Base-by-base conservation (phyloP, 2,329 filamentous ascomycete genomes). In the Scytalidium lignicola region DNA sequence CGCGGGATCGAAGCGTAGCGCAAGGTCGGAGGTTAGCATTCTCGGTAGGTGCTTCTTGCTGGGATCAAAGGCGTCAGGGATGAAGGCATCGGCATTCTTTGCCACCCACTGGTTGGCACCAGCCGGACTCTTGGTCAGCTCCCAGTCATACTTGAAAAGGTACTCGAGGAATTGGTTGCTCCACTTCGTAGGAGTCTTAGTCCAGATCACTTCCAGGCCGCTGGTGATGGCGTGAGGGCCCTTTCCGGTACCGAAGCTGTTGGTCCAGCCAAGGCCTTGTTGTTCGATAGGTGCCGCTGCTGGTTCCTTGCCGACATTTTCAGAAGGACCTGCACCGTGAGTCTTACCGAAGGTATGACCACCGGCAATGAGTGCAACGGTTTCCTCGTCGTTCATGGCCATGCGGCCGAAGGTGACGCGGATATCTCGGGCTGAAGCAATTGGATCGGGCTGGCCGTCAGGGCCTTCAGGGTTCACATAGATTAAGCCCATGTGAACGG, bases 381-480 rank as follows among this genome's bases (percentile, higher is more conserved):
- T 91, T 74, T 91, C 87, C 69, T 88, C 82, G 63, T 90, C 85
- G 63, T 88, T 82, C 87, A 91, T 90, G 53, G 82, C 86, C 86
- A 91, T 90, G 65, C 86, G 85, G 55, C 75, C 75, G 58, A 90
- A 91, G 17, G 87, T 88, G 51, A 74, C 76, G 55, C 85, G 85
- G 63, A 90, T 90, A 60, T 91, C 87, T 50, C 75, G 69, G 40
- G 81, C 87, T 1, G 87, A 77, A 13, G 83, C 83, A 39, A 83
- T 67, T 18, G 85, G 83, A 62, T 90, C 85, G 2, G 85, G 83
- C 48, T 78, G 78, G 52, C 81, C 85, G 58, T 90, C 82, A 22
- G 87, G 87, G 7, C 87, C 86, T 67, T 90, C 84, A 2, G 87
- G 86, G 71, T 91, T 90, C 53, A 90, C 86, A 65, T 91, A 91